phyloP scores from a whole-genome alignment of 2,329 filamentous ascomycete species.

The Fusarium protoensiforme region DNA sequence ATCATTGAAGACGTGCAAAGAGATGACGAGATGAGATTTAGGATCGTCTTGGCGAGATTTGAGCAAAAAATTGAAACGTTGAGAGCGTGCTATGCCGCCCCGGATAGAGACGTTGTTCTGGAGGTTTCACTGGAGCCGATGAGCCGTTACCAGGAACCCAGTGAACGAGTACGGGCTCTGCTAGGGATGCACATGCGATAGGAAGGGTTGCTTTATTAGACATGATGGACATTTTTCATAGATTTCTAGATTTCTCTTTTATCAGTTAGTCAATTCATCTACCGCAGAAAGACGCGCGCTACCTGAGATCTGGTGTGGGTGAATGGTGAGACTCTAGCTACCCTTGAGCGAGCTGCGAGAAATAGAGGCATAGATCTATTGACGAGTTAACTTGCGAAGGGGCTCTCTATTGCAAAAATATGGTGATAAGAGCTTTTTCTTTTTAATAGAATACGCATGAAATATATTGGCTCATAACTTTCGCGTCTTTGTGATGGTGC shows the following conservation, averaged over 20 bases:
- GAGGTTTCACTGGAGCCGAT: conserved; percentile 2
- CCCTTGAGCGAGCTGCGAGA: background rate
- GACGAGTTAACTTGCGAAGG: background rate
- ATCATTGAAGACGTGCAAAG: background rate
- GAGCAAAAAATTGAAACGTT: background rate
- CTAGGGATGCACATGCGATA: background rate
- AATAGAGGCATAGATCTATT: background rate
- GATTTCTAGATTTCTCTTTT: background rate
- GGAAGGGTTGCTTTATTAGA: background rate
- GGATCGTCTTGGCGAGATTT: background rate
- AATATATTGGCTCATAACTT: background rate
- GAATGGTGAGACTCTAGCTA: background rate
- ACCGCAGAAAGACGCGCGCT: background rate
- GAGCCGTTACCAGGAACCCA: background rate
- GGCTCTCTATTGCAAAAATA: background rate
- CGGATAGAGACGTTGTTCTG: background rate
- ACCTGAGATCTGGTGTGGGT: too few relatives aligned
- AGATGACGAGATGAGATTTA: background rate
- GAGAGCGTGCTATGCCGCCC: background rate
- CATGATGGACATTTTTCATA: background rate
- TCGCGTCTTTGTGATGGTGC: background rate
- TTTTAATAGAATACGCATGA: background rate
- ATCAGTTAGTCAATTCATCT: background rate
- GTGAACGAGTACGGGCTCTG: background rate
- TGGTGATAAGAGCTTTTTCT: background rate